These are phyloP conservation scores for Tulasnella sp. DNA, from an alignment of 768 basidiomycete genomes.

Conservation along the genomic window DNA sequence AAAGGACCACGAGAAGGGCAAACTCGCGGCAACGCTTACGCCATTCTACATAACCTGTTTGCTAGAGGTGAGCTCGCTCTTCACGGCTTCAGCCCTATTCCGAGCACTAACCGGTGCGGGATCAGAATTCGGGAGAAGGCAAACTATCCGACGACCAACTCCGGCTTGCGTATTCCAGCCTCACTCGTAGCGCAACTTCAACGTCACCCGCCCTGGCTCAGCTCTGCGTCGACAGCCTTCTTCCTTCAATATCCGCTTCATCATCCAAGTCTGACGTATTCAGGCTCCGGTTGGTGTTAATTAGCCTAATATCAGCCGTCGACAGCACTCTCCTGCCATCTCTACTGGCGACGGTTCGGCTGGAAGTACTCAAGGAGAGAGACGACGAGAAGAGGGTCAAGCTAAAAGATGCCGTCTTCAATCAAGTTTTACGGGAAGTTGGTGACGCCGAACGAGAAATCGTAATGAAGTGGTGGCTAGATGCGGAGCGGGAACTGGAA, in stretches of 20 bases:
- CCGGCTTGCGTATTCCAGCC: slow-evolving; percentile 66
- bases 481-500: slow-evolving; percentile 31
- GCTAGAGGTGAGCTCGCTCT: slow-evolving; percentile 51
- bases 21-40: slow-evolving; percentile 52
- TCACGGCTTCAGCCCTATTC: not conserved
- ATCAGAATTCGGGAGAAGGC: slow-evolving; percentile 60
- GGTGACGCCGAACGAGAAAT: slow-evolving; percentile 67
- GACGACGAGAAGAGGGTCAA: slow-evolving; percentile 39
- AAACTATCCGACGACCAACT: slow-evolving; percentile 62
- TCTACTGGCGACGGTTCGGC: slow-evolving; percentile 48
- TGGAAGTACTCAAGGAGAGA: slow-evolving; percentile 33
- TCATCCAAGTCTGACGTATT: slow-evolving; percentile 41
- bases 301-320: slow-evolving; percentile 62
- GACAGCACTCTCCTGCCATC: slow-evolving; percentile 54
- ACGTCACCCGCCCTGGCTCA: slow-evolving; percentile 53
- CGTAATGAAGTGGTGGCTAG: slow-evolving; percentile 70
- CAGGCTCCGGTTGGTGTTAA: slow-evolving; percentile 55
- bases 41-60: slow-evolving; percentile 72
- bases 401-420: slow-evolving; percentile 55
- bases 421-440: slow-evolving; percentile 58
- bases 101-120: not conserved
- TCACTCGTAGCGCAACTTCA: slow-evolving; percentile 58
- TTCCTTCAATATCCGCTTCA: slow-evolving; percentile 37
- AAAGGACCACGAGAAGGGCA: slow-evolving; percentile 31
- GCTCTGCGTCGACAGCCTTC: slow-evolving; percentile 61